Evolutionary conservation across 257 asterid species (phyloP).

Genomic region (Fraxinus pennsylvanica): DNA sequence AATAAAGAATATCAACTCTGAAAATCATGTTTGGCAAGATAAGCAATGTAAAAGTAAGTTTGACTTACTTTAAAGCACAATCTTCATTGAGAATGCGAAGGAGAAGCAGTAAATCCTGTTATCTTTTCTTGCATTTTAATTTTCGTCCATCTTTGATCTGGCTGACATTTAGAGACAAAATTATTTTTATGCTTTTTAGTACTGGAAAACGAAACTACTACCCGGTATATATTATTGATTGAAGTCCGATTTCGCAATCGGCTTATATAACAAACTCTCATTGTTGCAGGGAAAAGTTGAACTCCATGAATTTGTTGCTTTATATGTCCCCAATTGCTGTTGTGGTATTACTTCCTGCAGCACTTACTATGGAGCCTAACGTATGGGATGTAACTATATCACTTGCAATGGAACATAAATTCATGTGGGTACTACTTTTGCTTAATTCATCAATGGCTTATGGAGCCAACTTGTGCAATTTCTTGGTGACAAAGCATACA

Average conservation of each 20-base stretch:
- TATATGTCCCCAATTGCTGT: slow-evolving; percentile 95
- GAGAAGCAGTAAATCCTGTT: background rate
- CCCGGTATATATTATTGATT: background rate
- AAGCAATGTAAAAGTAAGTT: too few species aligned
- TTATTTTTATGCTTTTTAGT: background rate
- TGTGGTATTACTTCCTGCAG: slow-evolving; percentile 70
- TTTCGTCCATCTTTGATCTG: background rate
- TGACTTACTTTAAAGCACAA: background rate
- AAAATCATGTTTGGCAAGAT: background rate
- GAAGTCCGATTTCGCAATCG: background rate
- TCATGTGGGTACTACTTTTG: slow-evolving; percentile 73
- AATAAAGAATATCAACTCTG: background rate
- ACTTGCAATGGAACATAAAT: slow-evolving; percentile 59
- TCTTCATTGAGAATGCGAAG: background rate
- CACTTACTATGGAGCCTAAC: slow-evolving; percentile 78
- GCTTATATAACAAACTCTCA: background rate
- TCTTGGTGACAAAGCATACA: slow-evolving; percentile 90
- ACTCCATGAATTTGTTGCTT: slow-evolving; percentile 96
- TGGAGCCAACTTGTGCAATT: slow-evolving; percentile 89
- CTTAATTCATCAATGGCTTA: slow-evolving; percentile 75
- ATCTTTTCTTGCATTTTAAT: background rate
- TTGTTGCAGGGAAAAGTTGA: slow-evolving; percentile 82
- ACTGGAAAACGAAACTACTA: background rate
- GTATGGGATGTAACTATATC: slow-evolving; percentile 55
- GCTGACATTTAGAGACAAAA: background rate